Percentiles rank a stretch among this genome's conserved stretches.
These are phyloP conservation scores for Calonectria hongkongensis DNA, from an alignment of 2,329 filamentous ascomycete genomes.

Conservation along the genomic window DNA sequence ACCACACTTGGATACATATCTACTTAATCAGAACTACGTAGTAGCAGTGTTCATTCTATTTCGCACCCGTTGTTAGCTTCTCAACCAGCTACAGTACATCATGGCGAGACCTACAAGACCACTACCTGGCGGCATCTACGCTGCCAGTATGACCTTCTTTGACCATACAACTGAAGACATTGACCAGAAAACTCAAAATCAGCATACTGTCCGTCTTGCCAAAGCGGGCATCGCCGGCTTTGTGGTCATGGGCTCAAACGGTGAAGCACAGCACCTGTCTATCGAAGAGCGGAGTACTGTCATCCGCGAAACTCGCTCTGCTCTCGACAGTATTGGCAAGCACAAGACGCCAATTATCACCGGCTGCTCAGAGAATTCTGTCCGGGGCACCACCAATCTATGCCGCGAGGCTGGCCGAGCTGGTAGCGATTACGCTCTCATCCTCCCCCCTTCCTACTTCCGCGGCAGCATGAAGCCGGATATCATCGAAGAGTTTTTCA, in stretches of 20 bases:
- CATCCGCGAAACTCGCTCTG: background rate
- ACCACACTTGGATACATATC: too few species aligned
- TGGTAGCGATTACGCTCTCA: background rate
- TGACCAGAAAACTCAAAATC: background rate
- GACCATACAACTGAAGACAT: background rate
- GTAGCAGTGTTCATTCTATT: too few species aligned
- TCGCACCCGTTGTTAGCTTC: too few species aligned
- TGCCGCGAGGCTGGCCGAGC: background rate
- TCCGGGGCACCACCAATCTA: background rate
- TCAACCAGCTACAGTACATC: too few species aligned
- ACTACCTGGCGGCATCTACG: background rate
- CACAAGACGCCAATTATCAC: background rate
- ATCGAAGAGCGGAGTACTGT: background rate
- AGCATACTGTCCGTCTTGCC: background rate
- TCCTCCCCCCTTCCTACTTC: background rate
- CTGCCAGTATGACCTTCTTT: background rate
- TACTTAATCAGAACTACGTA: too few species aligned
- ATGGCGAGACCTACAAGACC: background rate
- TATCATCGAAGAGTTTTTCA: background rate
- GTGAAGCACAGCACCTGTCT: background rate
- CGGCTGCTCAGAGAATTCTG: background rate
- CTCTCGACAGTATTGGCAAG: background rate
- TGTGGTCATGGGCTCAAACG: background rate
- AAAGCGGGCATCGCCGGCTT: background rate
- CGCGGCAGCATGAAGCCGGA: background rate